Evolutionary conservation across 768 basidiomycete genomes (phyloP).

Genomic region (Saitozyma sp.): DNA sequence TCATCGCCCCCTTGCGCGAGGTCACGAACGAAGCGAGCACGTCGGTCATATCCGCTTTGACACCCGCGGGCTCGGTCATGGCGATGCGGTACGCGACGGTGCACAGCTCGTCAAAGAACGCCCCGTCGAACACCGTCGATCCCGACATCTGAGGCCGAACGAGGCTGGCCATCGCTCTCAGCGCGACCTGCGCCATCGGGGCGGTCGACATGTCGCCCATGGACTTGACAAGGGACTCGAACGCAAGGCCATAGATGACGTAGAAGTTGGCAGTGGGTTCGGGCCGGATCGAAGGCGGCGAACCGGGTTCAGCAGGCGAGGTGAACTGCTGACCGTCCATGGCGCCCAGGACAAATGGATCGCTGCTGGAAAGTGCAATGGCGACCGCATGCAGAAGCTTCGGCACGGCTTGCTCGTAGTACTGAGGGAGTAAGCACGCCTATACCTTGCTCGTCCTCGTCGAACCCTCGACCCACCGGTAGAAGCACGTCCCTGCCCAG

Average conservation of each 20-base stretch:
- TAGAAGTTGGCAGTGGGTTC: slow-evolving; percentile 67
- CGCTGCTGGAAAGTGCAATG: slow-evolving; percentile 69
- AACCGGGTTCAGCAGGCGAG: slow-evolving; percentile 16
- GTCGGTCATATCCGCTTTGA: slow-evolving; percentile 72
- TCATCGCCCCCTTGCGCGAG: slow-evolving; percentile 23
- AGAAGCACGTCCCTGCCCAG: slow-evolving; percentile 86
- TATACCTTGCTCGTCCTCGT: slow-evolving; percentile 5
- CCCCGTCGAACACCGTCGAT: slow-evolving; percentile 72
- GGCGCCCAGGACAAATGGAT: slow-evolving; percentile 69
- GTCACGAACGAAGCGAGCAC: slow-evolving; percentile 64
- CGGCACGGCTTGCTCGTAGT: slow-evolving; percentile 79
- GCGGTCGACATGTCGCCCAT: slow-evolving; percentile 36
- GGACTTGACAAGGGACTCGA: slow-evolving; percentile 66
- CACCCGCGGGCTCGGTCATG: slow-evolving; percentile 73
- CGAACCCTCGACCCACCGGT: slow-evolving; percentile 63
- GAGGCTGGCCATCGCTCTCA: slow-evolving; percentile 77
- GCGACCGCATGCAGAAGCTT: slow-evolving; percentile 83
- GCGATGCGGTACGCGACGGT: slow-evolving; percentile 85
- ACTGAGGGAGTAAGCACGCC: slow-evolving; percentile 58
- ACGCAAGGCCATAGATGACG: slow-evolving; percentile 88
- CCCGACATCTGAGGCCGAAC: slow-evolving; percentile 79
- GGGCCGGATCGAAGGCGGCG: slow-evolving; percentile 13
- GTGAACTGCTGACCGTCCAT: slow-evolving; percentile 63
- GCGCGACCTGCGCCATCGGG: slow-evolving; percentile 58
- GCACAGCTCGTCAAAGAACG: slow-evolving; percentile 85